Evolutionary conservation across 495 filamentous ascomycete genomes (phyloP), one percentile per base, ranked within the genome.

Genomic region (Chaetomium tenue): DNA sequence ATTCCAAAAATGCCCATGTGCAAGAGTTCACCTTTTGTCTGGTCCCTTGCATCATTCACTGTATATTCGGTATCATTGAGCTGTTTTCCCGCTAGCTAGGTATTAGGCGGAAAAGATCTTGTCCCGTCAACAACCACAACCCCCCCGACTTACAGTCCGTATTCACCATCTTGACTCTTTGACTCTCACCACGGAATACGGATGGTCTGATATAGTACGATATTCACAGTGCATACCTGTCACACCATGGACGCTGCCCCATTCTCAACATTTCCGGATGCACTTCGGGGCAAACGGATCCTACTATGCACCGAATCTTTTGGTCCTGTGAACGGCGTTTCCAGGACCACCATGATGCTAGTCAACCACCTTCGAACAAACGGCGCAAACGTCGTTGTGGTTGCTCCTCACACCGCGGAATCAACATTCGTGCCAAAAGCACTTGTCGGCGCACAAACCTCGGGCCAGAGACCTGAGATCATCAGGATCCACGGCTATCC

Each of bases 271-370:
- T 58, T 58, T 20, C 55, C 55, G 12, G 55, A 58, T 18, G 37
- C 55, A 5, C 55, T 58, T 39, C 55, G 55, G 1, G 55, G 55
- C 23, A 58, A 58, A 39, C 37, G 55, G 0, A 58, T 58, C 22
- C 5, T 58, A 11, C 55, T 58, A 2, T 58, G 55, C 22, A 58
- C 55, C 55, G 55, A 58, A n/a, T 58, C 55, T 22, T 58, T 44
- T 15, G 55, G 55, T 5, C 55, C 55, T 3, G 55, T 58, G n/a
- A 58, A 58, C 55, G 55, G 55, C 23, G 55, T 58, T 11, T 58
- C 55, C 37, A 16, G 55, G 22, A 58, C 55, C 18, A 58, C 55
- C 3, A 22, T 44, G 15, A 58, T 58, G 55, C 55, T 58, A 22
- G 55, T 58, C 22, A 58, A 58, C 55, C 55, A 58, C 55, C 55